phyloP scores from a whole-genome alignment of 1,139 yeast genomes.

The Taphrina pruni region DNA sequence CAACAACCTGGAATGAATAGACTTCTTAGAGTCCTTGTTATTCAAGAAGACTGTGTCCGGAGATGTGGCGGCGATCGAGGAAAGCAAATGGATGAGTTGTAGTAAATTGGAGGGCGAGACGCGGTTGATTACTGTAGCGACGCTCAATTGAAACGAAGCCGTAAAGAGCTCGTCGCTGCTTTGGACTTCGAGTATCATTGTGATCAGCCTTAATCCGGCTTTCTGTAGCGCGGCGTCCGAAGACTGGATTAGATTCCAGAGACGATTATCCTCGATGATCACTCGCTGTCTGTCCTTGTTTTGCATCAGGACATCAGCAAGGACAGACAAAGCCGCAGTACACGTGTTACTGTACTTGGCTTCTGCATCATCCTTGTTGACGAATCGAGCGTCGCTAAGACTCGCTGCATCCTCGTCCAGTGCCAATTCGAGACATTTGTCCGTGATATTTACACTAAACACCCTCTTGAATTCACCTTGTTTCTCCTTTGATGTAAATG shows the following conservation, averaged over 20 bases:
- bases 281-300: not conserved
- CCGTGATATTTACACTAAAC: conserved; percentile 20
- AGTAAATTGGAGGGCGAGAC: not conserved
- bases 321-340: conserved; percentile 15
- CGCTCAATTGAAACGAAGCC: not conserved
- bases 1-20: not conserved
- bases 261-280: not conserved
- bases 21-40: not conserved
- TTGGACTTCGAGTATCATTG: not conserved
- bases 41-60: conserved; percentile 3
- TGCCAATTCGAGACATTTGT: not conserved
- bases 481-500: conserved; percentile 26
- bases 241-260: conserved; percentile 32
- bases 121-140: not conserved
- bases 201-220: not conserved
- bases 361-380: conserved; percentile 41
- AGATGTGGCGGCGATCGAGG: not conserved
- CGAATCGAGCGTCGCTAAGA: conserved; percentile 42
- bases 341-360: conserved; percentile 35
- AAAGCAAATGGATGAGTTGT: not conserved
- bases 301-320: not conserved
- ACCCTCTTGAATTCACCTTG: conserved; percentile 1
- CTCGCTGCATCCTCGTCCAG: conserved; percentile 21
- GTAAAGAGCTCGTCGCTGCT: not conserved
- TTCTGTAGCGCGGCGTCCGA: conserved; percentile 23